Percentiles rank a stretch among this genome's conserved stretches.
These are phyloP conservation scores for Allium sativum DNA, from an alignment of 106 monocot species.

Conservation along the genomic window DNA sequence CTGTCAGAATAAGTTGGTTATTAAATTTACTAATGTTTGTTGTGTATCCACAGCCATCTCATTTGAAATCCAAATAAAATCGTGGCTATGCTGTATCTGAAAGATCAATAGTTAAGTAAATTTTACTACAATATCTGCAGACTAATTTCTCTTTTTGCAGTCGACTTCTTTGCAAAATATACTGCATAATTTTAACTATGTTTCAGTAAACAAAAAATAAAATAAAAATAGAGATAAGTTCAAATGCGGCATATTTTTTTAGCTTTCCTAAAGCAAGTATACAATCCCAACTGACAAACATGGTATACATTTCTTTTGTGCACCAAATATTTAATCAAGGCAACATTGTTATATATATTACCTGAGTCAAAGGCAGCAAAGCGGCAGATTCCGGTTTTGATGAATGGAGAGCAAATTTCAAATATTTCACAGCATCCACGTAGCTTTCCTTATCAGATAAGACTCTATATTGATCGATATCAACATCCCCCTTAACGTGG, in stretches of 20 bases:
- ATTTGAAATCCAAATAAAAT: no score
- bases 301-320: not conserved
- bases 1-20: no score
- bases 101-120: no score
- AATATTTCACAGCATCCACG: slow-evolving; percentile 45
- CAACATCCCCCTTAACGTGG: slow-evolving; percentile 17
- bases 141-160: no score
- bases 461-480: slow-evolving; percentile 26
- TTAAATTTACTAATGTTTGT: no score
- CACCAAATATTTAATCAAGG: not conserved
- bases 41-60: no score
- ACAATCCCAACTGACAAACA: not conserved
- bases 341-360: slow-evolving; percentile 7
- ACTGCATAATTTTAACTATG: no score
- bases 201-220: not conserved
- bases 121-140: no score
- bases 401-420: slow-evolving; percentile 56
- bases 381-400: slow-evolving; percentile 47
- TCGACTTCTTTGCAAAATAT: no score
- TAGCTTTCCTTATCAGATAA: slow-evolving; percentile 30
- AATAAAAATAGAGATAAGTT: not conserved
- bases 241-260: not conserved
- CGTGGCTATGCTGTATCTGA: no score
- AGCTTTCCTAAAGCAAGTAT: not conserved
- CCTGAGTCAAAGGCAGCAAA: slow-evolving; percentile 65